A percentile compares a stretch with the other conserved stretches of the same genome.
phyloP scores from a whole-genome alignment of 768 basidiomycete species.

The Hemileccinum impolitum region DNA sequence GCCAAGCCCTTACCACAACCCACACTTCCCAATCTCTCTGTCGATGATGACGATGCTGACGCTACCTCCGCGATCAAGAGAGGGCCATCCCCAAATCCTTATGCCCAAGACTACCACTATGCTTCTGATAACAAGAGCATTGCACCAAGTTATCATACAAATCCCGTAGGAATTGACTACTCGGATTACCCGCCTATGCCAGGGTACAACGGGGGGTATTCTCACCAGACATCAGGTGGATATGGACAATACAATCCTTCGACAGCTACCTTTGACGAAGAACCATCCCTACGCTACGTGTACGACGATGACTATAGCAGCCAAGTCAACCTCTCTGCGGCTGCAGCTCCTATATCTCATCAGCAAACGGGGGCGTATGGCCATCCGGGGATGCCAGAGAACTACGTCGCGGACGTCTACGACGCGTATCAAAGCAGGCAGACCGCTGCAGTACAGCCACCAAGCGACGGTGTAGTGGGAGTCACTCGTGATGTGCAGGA shows the following conservation, averaged over 20 bases:
- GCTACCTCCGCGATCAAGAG: slow-evolving; percentile 54
- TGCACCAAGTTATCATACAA: slow-evolving; percentile 34
- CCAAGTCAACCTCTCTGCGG: slow-evolving; percentile 52
- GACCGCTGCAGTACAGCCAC: slow-evolving; percentile 32
- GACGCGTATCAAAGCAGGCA: slow-evolving; percentile 56
- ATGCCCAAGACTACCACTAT: slow-evolving; percentile 56
- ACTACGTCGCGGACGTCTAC: slow-evolving; percentile 42
- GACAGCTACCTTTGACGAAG: slow-evolving; percentile 49
- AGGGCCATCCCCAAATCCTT: slow-evolving; percentile 51
- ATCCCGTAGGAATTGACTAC: slow-evolving; percentile 41
- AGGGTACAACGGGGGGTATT: slow-evolving; percentile 63
- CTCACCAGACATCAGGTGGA: slow-evolving; percentile 49
- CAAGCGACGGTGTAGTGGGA: slow-evolving; percentile 30
- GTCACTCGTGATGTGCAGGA: slow-evolving; percentile 40
- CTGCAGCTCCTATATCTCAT: slow-evolving; percentile 58
- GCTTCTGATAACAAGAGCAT: slow-evolving; percentile 45
- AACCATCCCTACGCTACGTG: slow-evolving; percentile 43
- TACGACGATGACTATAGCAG: slow-evolving; percentile 74
- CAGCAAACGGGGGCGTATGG: slow-evolving; percentile 28
- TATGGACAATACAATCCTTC: slow-evolving; percentile 61
- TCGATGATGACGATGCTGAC: slow-evolving; percentile 68
- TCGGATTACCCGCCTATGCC: slow-evolving; percentile 70
- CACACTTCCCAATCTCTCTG: slow-evolving; percentile 87
- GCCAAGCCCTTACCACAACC: slow-evolving; percentile 87
- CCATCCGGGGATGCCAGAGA: slow-evolving; percentile 20